These are phyloP conservation scores for Cryptococcus sp. DNA, from an alignment of 1,284 basidiomycete species.

Conservation along the genomic window DNA sequence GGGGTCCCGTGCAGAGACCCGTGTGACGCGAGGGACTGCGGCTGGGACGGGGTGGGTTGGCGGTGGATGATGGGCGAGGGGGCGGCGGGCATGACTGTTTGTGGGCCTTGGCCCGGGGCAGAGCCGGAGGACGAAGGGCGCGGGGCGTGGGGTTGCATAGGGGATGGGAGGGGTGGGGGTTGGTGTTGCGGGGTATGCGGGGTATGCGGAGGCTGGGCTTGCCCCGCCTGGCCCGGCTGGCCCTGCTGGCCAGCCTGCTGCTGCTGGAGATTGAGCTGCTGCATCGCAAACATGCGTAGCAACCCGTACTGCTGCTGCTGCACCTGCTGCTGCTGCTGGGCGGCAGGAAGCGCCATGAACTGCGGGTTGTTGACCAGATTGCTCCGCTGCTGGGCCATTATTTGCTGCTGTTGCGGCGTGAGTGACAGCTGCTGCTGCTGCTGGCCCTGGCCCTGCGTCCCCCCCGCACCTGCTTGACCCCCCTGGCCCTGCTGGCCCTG, in stretches of 20 bases:
- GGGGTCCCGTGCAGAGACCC: conserved; percentile 7
- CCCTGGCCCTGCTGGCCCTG: too few relatives aligned
- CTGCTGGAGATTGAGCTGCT: conserved; percentile 22
- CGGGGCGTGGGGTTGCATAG: too few relatives aligned
- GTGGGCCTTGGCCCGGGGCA: conserved; percentile 3
- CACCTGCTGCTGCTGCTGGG: conserved; percentile 38
- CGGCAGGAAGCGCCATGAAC: conserved; percentile 30
- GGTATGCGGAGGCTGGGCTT: conserved; percentile 9
- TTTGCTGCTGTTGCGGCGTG: conserved; percentile 37
- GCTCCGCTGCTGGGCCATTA: conserved; percentile 24
- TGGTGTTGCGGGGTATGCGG: conserved; percentile 6
- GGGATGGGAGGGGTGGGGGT: background rate
- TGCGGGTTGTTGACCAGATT: conserved; percentile 22
- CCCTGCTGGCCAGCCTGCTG: conserved; percentile 4
- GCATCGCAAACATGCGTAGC: conserved; percentile 25
- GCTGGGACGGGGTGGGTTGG: conserved; percentile 14
- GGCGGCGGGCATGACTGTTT: conserved; percentile 2
- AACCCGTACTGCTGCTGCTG: conserved; percentile 31
- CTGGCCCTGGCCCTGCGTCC: background rate
- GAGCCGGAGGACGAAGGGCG: too few relatives aligned
- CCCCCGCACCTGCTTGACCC: too few relatives aligned
- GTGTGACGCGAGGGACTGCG: too few relatives aligned
- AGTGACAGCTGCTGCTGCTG: conserved; percentile 8
- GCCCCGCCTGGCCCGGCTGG: background rate
- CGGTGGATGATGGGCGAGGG: conserved; percentile 7